phyloP scores from a whole-genome alignment of 208 protist genomes.

The Leishmania arabica region DNA sequence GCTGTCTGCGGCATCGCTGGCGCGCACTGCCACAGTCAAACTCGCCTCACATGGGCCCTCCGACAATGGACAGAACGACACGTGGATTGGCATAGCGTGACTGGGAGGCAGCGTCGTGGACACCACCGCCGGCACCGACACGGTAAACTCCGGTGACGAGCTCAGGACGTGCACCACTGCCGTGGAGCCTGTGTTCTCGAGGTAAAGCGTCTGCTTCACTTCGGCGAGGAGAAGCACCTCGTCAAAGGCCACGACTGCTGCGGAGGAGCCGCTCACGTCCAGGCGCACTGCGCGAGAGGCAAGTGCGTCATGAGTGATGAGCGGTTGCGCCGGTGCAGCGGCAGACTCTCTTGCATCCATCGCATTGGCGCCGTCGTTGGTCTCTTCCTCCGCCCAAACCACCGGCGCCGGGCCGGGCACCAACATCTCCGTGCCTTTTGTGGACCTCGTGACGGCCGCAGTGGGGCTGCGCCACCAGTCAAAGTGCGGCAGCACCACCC shows the following conservation, averaged over 20 bases:
- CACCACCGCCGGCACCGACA: conserved; percentile 32
- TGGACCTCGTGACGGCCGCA: background rate
- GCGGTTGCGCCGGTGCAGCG: background rate
- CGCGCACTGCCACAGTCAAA: conserved; percentile 54
- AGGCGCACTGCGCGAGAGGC: conserved; percentile 13
- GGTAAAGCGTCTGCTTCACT: conserved; percentile 40
- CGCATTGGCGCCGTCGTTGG: background rate
- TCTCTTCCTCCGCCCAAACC: background rate
- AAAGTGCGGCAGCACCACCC: conserved; percentile 67
- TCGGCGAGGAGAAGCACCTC: conserved; percentile 49
- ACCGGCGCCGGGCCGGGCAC: conserved; percentile 1
- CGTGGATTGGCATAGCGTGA: conserved; percentile 39
- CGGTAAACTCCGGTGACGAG: conserved; percentile 53
- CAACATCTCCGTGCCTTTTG: conserved; percentile 1
- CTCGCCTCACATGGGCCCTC: conserved; percentile 52
- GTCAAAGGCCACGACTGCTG: conserved; percentile 18
- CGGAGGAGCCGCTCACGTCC: background rate
- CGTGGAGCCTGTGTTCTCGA: conserved; percentile 83
- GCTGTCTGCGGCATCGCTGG: conserved; percentile 27
- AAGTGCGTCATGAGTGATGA: conserved; percentile 12
- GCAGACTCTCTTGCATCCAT: background rate
- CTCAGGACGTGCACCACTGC: conserved; percentile 62
- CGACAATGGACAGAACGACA: conserved; percentile 68
- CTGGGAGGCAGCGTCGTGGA: conserved; percentile 39
- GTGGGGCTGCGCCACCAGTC: conserved; percentile 35